phyloP scores from a whole-genome alignment of 768 basidiomycete species.

The Pleurotus pulmonarius region DNA sequence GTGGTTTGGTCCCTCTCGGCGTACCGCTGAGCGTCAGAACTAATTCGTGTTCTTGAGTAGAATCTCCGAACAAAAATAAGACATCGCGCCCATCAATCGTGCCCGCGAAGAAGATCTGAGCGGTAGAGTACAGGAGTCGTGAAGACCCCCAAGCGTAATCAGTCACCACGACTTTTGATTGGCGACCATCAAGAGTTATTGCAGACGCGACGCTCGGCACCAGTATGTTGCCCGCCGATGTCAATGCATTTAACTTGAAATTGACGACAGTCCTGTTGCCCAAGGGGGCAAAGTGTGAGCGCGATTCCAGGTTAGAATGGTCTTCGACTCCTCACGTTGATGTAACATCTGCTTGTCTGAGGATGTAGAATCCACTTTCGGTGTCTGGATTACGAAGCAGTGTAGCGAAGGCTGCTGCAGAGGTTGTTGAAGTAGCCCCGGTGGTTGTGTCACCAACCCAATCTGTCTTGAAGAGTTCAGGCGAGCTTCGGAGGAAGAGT shows the following conservation, averaged over 20 bases:
- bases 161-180: slow-evolving; percentile 71
- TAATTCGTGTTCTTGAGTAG: slow-evolving; percentile 51
- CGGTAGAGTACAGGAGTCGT: slow-evolving; percentile 64
- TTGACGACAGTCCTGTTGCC: slow-evolving; percentile 35
- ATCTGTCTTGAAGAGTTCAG: slow-evolving; percentile 77
- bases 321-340: slow-evolving; percentile 42
- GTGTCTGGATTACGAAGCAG: slow-evolving; percentile 68
- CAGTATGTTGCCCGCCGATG: slow-evolving; percentile 44
- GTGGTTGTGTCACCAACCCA: slow-evolving; percentile 62
- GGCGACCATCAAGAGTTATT: slow-evolving; percentile 63
- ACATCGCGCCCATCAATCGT: slow-evolving; percentile 58
- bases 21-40: slow-evolving; percentile 45
- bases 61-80: slow-evolving; percentile 58
- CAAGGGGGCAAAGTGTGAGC: background rate
- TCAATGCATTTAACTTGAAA: slow-evolving; percentile 62
- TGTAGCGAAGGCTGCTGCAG: slow-evolving; percentile 50
- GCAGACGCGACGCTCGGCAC: slow-evolving; percentile 51
- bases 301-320: background rate
- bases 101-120: slow-evolving; percentile 67
- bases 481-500: slow-evolving; percentile 75
- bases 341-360: slow-evolving; percentile 63
- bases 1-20: slow-evolving; percentile 29
- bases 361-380: slow-evolving; percentile 62
- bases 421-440: slow-evolving; percentile 36
- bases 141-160: slow-evolving; percentile 72